Percentiles rank a stretch among this genome's conserved stretches.
Evolutionary conservation across 805 yeast species (phyloP).

Genomic region (Cyberlindnera nakhonratchasimensis): DNA sequence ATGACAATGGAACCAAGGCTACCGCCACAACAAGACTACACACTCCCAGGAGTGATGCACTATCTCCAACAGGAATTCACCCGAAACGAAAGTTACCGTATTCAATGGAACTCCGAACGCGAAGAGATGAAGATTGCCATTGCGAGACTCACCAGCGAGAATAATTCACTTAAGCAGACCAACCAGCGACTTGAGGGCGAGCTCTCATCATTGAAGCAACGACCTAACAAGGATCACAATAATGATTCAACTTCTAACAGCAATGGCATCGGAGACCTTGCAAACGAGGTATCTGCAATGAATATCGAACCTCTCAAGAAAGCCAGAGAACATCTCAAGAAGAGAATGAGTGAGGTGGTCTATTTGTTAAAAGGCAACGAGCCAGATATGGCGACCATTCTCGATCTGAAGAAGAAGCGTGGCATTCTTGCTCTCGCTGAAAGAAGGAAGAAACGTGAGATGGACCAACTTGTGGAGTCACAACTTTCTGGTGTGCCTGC

Average conservation of each 20-base stretch:
- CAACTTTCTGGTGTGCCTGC: not conserved
- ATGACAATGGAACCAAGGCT: too few relatives aligned
- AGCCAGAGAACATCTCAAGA: constrained; percentile 28
- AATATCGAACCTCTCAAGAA: constrained; percentile 19
- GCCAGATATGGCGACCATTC: constrained; percentile 5
- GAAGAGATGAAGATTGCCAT: constrained; percentile 56
- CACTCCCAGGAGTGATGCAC: constrained; percentile 52
- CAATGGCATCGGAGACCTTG: not conserved
- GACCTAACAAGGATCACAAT: too few relatives aligned
- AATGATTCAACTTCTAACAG: too few relatives aligned
- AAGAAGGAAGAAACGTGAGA: constrained; percentile 1
- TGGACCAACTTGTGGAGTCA: not conserved
- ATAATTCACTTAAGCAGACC: constrained; percentile 32
- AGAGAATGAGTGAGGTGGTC: constrained; percentile 28
- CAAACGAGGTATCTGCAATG: constrained; percentile 1
- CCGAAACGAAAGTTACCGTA: constrained; percentile 54
- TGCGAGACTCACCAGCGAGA: constrained; percentile 52
- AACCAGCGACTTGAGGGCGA: constrained; percentile 9
- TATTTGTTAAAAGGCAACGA: constrained; percentile 25
- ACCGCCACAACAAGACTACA: too few relatives aligned
- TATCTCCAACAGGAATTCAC: constrained; percentile 62
- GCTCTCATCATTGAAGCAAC: constrained; percentile 1
- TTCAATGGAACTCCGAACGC: constrained; percentile 57
- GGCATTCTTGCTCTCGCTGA: constrained; percentile 10
- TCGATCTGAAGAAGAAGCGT: constrained; percentile 14